Evolutionary conservation across 2,329 filamentous ascomycete species (phyloP), one percentile per base, ranked within the genome.

Genomic region (Nigrospora osmanthi): DNA sequence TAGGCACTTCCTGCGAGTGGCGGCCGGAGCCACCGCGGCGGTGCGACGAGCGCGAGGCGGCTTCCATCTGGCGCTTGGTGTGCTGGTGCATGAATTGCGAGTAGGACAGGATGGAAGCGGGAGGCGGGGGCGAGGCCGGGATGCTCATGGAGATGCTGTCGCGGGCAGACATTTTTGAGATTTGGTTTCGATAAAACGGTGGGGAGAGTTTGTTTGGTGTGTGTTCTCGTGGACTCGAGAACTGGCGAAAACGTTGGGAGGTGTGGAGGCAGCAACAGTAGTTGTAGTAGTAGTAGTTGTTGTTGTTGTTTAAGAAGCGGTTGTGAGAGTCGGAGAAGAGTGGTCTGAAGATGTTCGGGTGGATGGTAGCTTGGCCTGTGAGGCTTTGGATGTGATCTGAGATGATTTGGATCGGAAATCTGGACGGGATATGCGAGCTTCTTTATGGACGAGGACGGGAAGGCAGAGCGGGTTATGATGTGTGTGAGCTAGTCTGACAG

Each of bases 41-140:
- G 31, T 62, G 58, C 1, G 73, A 68, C 11, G 70, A 68, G 4
- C 70, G 67, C 12, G 69, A 67, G n/a, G 71, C 70, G 9, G 69
- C 68, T 49, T 83, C 78, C 76, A 85, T 81, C 59, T 82, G 80
- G 45, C 72, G 69, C 68, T 80, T 81, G 49, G 80, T 84, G 65
- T 84, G 78, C 44, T 75, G 70, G 57, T 80, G 77, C 75, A 85
- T 84, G 46, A 70, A 76, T 48, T 72, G 72, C 13, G 79, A 66
- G 54, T 85, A 85, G 3, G 62, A 60, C 9, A 58, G 52, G 37
- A 66, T 54, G 39, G 53, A 39, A 14, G 61, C 59, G 6, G 59
- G 56, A 14, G 58, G 50, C 16, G 56, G 51, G 16, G 51, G 51
- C 17, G 52, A 13, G 6, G 60, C 56, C 53, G 60, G 56, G 42